Conservation (phyloP, 352 stramenopile genomes). For the Pythium rhizo-oryzae region DNA sequence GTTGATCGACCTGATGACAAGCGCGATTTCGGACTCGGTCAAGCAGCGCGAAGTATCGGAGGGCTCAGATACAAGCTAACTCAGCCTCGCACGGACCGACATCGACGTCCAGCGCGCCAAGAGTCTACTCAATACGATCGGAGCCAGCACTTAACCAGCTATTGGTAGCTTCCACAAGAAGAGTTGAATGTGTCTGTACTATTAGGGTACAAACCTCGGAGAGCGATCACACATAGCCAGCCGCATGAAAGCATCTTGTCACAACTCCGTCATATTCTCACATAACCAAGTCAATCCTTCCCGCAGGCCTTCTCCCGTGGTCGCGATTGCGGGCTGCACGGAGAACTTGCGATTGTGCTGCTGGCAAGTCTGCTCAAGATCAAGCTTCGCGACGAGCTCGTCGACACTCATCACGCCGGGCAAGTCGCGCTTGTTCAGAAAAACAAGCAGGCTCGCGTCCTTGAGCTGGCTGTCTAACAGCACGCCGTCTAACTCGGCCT, state of each 20-base stretch:
- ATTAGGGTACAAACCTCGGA: no score
- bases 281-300: constrained; percentile 82
- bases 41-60: no score
- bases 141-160: no score
- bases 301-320: constrained; percentile 72
- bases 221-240: no score
- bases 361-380: constrained; percentile 54
- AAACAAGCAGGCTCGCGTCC: constrained; percentile 63
- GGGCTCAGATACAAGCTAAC: no score
- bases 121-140: no score
- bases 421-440: constrained; percentile 85
- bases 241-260: constrained; percentile 19
- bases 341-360: constrained; percentile 50
- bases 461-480: constrained; percentile 70
- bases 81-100: no score
- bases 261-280: constrained; percentile 74
- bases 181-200: no score
- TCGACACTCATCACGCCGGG: constrained; percentile 48
- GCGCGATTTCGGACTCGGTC: no score
- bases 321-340: constrained; percentile 74
- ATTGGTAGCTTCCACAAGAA: no score
- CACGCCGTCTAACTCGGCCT: constrained; percentile 70
- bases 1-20: no score
- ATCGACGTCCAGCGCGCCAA: no score
- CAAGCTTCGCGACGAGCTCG: constrained; percentile 51